Base-by-base conservation (phyloP, 1,284 basidiomycete genomes). In the Apiotrichum akiyoshidainum region DNA sequence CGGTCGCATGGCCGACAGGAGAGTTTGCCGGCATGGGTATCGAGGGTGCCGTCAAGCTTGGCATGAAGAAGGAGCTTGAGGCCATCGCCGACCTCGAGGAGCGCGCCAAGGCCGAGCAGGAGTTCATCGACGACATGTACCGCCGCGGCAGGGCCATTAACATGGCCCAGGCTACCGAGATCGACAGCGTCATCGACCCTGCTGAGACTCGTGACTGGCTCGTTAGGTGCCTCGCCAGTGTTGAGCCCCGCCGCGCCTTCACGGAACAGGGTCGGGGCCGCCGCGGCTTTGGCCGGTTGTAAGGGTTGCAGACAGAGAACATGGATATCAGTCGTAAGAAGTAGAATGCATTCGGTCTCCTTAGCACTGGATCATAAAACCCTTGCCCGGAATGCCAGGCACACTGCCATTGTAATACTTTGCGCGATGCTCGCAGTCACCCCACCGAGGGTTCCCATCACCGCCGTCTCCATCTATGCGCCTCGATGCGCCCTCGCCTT, bases 1-100 rank as follows among this genome's bases (percentile, higher is more conserved):
- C 47, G 5, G 61, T 55, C 17, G 58, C 61, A 12, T 63, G 61
- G 61, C 61, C 61, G 2, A 58, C 46, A 5, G 61, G 61, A 56
- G 61, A 63, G 58, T 63, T 63, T 49, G 58, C 58, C 0, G 58
- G 58, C n/a, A 63, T 63, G 61, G 61, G 61, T 31, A 60, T 63
- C 56, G 61, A 63, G 47, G 61, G 61, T 22, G 61, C 61, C 9
- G 57, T 63, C 56, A 60, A 60, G 54, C 61, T 63, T 39, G 61
- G 61, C 34, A 58, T 60, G 55, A 54, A 44, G 33, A 63, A 60
- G 54, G 61, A 63, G 56, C 61, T 63, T n/a, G 61, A 46, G 37
- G 58, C 56, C 5, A 58, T 63, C 26, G n/a, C 53, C 2, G 61
- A 63, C 31, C 44, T 14, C 1, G 44, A 52, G 12, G 39, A 58